Conservation (phyloP, 805 yeast species). For the Suhomyces vadensis region DNA sequence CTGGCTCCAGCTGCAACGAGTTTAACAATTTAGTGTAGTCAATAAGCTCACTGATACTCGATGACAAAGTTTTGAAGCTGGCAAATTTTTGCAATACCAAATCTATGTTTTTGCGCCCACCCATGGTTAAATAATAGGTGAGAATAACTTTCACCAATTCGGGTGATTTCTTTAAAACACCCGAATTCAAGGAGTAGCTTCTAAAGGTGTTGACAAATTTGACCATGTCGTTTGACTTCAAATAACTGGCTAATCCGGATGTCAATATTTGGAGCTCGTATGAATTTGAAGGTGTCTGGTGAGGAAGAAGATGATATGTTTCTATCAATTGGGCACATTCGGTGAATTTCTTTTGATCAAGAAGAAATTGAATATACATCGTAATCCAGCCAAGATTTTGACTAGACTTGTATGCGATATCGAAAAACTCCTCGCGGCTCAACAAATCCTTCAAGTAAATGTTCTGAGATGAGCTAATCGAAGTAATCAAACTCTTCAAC, state of each 20-base stretch:
- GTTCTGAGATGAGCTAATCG: slow-evolving; percentile 18
- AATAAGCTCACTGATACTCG: slow-evolving; percentile 16
- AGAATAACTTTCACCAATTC: slow-evolving; percentile 22
- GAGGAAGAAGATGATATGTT: slow-evolving; percentile 4
- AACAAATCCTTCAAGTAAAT: slow-evolving; percentile 20
- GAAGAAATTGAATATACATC: slow-evolving; percentile 16
- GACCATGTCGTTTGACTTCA: slow-evolving; percentile 16
- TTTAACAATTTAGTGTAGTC: slow-evolving; percentile 23
- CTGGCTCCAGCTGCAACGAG: slow-evolving; percentile 13
- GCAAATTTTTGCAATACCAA: slow-evolving; percentile 21
- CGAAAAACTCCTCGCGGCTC: slow-evolving; percentile 10
- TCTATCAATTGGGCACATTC: slow-evolving; percentile 12
- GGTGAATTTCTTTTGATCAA: background rate
- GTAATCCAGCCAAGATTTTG: slow-evolving; percentile 20
- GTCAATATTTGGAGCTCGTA: background rate
- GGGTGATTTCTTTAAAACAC: slow-evolving; percentile 12
- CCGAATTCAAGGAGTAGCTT: slow-evolving; percentile 13
- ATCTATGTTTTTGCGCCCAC: slow-evolving; percentile 13
- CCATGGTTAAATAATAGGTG: slow-evolving; percentile 25
- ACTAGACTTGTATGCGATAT: slow-evolving; percentile 12
- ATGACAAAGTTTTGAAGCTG: slow-evolving; percentile 14
- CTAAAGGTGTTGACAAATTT: slow-evolving; percentile 21
- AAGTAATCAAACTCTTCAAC: background rate
- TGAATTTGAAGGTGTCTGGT: background rate
- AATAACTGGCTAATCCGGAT: slow-evolving; percentile 6